A percentile compares a stretch with the other conserved stretches of the same genome.
These are phyloP conservation scores for Ophiostoma ips DNA, from an alignment of 2,329 filamentous ascomycete genomes.

Conservation along the genomic window DNA sequence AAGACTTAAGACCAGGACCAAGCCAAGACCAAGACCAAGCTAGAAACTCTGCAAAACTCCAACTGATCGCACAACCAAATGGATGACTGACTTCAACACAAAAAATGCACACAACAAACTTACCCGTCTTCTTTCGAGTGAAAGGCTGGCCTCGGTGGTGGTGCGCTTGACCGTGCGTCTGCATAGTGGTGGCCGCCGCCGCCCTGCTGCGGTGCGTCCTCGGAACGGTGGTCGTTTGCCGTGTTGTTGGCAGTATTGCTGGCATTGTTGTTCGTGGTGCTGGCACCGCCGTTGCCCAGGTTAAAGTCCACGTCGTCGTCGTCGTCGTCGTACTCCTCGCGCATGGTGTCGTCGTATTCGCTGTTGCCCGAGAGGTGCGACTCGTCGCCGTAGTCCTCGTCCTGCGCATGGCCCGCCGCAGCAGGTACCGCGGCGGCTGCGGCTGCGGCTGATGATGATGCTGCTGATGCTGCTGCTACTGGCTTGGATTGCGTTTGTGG, in stretches of 20 bases:
- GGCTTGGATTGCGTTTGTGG: conserved; percentile 3
- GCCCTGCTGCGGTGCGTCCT: conserved; percentile 19
- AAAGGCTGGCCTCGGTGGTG: conserved; percentile 31
- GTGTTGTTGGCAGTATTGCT: neutral
- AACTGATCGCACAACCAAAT: too few relatives aligned
- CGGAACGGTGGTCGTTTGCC: conserved; percentile 15
- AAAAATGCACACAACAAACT: conserved; percentile 26
- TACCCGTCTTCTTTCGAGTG: conserved; percentile 87
- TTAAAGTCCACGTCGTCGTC: conserved; percentile 43
- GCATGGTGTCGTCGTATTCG: conserved; percentile 16
- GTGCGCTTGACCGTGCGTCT: neutral
- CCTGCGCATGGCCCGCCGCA: conserved; percentile 2
- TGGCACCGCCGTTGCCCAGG: conserved; percentile 26
- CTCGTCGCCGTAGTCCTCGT: neutral
- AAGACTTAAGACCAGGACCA: too few relatives aligned
- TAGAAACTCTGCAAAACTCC: neutral
- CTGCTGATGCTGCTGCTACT: neutral
- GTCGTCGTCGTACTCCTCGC: conserved; percentile 32
- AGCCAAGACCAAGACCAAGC: too few relatives aligned
- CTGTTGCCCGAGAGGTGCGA: conserved; percentile 2
- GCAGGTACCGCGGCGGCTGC: conserved; percentile 12
- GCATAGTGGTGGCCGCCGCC: neutral
- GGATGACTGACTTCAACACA: neutral
- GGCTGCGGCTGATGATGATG: neutral
- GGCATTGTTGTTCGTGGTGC: conserved; percentile 10